Evolutionary conservation across 2,329 filamentous ascomycete species (phyloP).

Genomic region (Colletotrichum orchidophilum): DNA sequence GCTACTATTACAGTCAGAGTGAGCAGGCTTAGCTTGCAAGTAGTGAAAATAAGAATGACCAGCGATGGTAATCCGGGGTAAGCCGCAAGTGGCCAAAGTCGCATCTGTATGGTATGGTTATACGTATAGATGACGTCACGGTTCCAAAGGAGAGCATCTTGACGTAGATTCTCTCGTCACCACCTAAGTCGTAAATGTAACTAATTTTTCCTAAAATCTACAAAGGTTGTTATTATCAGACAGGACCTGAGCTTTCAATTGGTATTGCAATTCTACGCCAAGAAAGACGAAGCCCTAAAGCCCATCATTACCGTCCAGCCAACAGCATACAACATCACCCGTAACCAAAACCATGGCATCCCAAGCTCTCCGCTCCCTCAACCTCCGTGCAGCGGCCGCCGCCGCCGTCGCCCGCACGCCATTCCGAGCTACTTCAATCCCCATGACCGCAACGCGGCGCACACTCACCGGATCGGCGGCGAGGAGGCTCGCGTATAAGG

Average conservation of each 20-base stretch:
- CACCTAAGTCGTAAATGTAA: neutral
- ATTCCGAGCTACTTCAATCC: neutral
- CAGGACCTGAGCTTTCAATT: neutral
- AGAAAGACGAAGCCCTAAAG: neutral
- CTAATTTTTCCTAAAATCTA: neutral
- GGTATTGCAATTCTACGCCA: neutral
- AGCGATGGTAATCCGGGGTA: constrained; percentile 7
- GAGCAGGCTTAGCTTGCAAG: neutral
- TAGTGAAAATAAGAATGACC: constrained; percentile 11
- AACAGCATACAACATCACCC: neutral
- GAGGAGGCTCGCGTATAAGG: constrained; percentile 54
- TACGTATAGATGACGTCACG: constrained; percentile 30
- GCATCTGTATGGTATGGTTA: neutral
- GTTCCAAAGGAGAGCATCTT: neutral
- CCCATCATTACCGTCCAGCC: neutral
- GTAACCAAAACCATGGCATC: constrained; percentile 22
- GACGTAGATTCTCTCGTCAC: neutral
- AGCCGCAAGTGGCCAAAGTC: neutral
- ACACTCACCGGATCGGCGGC: constrained; percentile 45
- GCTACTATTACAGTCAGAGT: neutral
- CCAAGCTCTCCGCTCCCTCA: constrained; percentile 14
- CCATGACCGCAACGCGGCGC: constrained; percentile 35
- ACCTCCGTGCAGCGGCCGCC: neutral
- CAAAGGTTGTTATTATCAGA: no score
- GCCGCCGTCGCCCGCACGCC: neutral